Base-by-base conservation (phyloP, 306 rosid species). In the Cucumis melo region DNA sequence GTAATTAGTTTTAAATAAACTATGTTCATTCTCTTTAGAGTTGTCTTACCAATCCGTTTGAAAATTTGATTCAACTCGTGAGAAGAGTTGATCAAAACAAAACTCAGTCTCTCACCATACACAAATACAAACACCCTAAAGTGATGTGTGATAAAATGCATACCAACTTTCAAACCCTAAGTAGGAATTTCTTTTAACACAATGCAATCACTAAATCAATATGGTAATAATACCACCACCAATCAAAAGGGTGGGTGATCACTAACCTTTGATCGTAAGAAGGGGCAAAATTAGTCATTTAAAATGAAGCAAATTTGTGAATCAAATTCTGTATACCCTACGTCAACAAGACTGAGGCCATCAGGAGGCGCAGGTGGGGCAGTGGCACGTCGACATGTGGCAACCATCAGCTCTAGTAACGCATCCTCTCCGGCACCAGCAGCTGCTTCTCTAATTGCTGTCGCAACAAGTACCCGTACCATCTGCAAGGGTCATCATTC, bases 351-450 rank as follows among this genome's bases (percentile, higher is more conserved):
- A 76, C 93, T 89, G 42, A 94, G 84, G 77, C 97, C 98, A 53
- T 91, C 90, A 44, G 98, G 90, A 44, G 99, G 97, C 64, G 99
- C 96, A 16, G 99, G 96, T 24, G 96, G 98, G 61, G 96, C 96
- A 71, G 96, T 94, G 74, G 99, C 99, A 12, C 97, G 95, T 83
- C 99, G 80, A 77, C 97, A 89, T 0, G 95, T 87, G 58, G 99
- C 99, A 65, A 89, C 90, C 90, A 89, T 84, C 80, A 94, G 87
- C 87, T 82, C 87, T 63, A 92, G 63, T 83, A 94, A 87, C 60
- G 89, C 94, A 62, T 90, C 93, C 50, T 90, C 96, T 75, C 83
- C 95, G 8, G 95, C 97, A 70, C 93, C 97, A 15, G 93, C 97
- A 62, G 96, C 96, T 50, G 97, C 96, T 85, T 94, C 98, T 80